These are phyloP conservation scores for Quercus gilva DNA, from an alignment of 306 rosid genomes.

Conservation along the genomic window DNA sequence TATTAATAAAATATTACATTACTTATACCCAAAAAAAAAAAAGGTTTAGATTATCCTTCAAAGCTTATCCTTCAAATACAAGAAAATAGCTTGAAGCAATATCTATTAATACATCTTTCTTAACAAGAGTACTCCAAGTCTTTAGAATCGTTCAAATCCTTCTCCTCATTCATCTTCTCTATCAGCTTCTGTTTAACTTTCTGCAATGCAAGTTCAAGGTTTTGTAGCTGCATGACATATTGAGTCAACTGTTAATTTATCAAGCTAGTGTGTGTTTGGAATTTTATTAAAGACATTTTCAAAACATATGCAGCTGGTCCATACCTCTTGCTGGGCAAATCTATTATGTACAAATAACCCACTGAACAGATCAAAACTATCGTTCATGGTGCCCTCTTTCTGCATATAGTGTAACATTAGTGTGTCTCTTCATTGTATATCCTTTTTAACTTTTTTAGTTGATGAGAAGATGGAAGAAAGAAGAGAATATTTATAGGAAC, in stretches of 20 bases:
- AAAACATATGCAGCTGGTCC: constrained; percentile 1
- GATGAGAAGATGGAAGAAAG: not conserved
- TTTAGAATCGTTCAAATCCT: not conserved
- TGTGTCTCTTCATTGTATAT: not conserved
- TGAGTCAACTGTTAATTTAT: not conserved
- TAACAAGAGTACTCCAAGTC: not conserved
- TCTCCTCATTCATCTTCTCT: constrained; percentile 12
- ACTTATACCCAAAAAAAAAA: too few relatives aligned
- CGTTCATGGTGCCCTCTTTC: constrained; percentile 43
- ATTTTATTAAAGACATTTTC: not conserved
- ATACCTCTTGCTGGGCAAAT: constrained; percentile 69
- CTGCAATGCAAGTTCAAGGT: constrained; percentile 28
- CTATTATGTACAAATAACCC: constrained; percentile 49
- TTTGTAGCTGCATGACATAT: constrained; percentile 25
- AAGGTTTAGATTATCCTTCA: too few relatives aligned
- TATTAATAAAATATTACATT: too few relatives aligned
- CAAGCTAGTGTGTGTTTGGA: not conserved
- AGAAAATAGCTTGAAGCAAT: not conserved
- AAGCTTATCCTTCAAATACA: not conserved
- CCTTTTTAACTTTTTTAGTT: not conserved
- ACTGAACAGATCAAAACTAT: constrained; percentile 52
- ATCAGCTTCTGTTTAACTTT: constrained; percentile 33
- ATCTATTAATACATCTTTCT: not conserved
- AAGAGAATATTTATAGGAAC: not conserved
- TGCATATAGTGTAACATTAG: constrained; percentile 32